phyloP scores from a whole-genome alignment of 768 basidiomycete species.

The Collybiopsis confluens region DNA sequence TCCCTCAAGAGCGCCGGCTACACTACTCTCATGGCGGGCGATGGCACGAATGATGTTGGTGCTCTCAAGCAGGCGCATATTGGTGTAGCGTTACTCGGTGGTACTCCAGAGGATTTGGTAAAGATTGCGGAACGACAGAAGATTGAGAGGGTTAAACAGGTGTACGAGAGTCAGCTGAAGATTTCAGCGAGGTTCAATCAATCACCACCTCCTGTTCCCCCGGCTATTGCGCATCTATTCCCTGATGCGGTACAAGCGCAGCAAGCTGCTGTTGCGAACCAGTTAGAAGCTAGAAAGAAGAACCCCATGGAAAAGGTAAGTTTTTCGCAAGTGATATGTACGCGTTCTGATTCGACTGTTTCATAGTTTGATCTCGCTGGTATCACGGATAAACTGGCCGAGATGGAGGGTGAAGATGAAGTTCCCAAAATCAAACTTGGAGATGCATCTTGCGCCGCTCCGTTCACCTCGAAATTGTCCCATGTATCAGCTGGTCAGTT shows the following conservation, averaged over 20 bases:
- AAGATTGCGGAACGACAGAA: slow-evolving; percentile 92
- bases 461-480: slow-evolving; percentile 97
- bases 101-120: slow-evolving; percentile 85
- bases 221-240: slow-evolving; percentile 79
- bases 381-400: slow-evolving; percentile 82
- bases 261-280: slow-evolving; percentile 66
- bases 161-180: slow-evolving; percentile 93
- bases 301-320: slow-evolving; percentile 90
- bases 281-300: slow-evolving; percentile 61
- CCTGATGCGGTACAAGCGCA: slow-evolving; percentile 92
- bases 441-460: slow-evolving; percentile 98
- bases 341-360: slow-evolving; percentile 20
- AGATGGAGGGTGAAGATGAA: slow-evolving; percentile 93
- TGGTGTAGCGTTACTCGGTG: slow-evolving; percentile 89
- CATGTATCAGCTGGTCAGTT: slow-evolving; percentile 90
- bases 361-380: slow-evolving; percentile 68
- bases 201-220: slow-evolving; percentile 89
- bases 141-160: slow-evolving; percentile 89
- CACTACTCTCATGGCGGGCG: slow-evolving; percentile 95
- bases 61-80: slow-evolving; percentile 98
- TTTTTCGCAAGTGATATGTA: slow-evolving; percentile 16
- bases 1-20: slow-evolving; percentile 87
- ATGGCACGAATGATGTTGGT: slow-evolving; percentile 98
- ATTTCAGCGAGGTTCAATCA: slow-evolving; percentile 89
- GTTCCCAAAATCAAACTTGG: slow-evolving; percentile 98